These are phyloP conservation scores for Fusarium chaquense DNA, from an alignment of 2,329 filamentous ascomycete species.

Conservation along the genomic window DNA sequence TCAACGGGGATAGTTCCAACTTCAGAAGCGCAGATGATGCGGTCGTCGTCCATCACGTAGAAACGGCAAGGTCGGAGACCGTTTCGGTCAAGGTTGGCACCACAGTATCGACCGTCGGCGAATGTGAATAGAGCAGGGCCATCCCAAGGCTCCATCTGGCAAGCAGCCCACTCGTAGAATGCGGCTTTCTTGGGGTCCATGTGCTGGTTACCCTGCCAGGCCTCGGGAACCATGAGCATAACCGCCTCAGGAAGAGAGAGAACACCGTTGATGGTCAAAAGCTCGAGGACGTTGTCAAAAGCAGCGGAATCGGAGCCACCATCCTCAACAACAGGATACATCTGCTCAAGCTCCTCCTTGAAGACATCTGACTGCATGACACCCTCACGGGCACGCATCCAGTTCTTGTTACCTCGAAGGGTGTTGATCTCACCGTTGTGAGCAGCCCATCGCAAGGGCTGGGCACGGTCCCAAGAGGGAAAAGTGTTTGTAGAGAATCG, in stretches of 20 bases:
- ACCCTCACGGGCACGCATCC: slow-evolving; percentile 97
- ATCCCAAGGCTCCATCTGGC: slow-evolving; percentile 99
- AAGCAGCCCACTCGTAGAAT: slow-evolving; percentile 98
- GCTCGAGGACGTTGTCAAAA: slow-evolving; percentile 95
- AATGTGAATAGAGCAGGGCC: slow-evolving; percentile 97
- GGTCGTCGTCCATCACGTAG: slow-evolving; percentile 96
- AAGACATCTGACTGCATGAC: slow-evolving; percentile 94
- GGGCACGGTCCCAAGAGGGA: slow-evolving; percentile 96
- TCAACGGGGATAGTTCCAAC: slow-evolving; percentile 94
- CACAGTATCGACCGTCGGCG: slow-evolving; percentile 94
- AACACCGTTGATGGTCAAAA: slow-evolving; percentile 95
- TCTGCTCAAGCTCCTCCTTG: slow-evolving; percentile 87
- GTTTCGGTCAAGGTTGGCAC: slow-evolving; percentile 96
- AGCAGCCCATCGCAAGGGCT: slow-evolving; percentile 94
- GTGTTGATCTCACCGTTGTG: slow-evolving; percentile 99
- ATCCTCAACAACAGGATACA: slow-evolving; percentile 96
- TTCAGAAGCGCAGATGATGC: slow-evolving; percentile 96
- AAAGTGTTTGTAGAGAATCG: slow-evolving; percentile 99
- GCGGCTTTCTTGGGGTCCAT: slow-evolving; percentile 97
- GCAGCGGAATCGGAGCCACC: slow-evolving; percentile 96
- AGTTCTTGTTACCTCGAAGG: slow-evolving; percentile 97
- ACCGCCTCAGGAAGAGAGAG: slow-evolving; percentile 94
- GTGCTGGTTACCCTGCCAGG: slow-evolving; percentile 91
- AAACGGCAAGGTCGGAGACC: slow-evolving; percentile 95
- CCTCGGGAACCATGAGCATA: slow-evolving; percentile 98